A percentile compares a stretch with the other conserved stretches of the same genome.
phyloP scores from a whole-genome alignment of 345 rosid genomes.

The Lepidium africanum region DNA sequence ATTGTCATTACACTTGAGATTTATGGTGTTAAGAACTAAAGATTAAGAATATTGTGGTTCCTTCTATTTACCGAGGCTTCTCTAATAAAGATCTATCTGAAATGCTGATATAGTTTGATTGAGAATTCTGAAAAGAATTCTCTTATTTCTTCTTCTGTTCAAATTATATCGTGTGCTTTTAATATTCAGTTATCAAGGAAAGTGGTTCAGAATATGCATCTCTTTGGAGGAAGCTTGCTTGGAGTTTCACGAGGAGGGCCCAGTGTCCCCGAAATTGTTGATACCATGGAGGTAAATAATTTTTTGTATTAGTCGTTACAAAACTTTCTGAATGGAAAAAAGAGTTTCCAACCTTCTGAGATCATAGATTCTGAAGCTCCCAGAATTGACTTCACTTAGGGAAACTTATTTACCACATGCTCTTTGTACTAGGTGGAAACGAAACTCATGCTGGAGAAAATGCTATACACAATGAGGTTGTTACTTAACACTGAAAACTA shows the following conservation, averaged over 20 bases:
- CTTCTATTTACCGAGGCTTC: constrained; percentile 93
- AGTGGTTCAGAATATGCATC: constrained; percentile 95
- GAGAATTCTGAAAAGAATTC: background rate
- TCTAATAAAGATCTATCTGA: constrained; percentile 59
- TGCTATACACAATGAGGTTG: constrained; percentile 93
- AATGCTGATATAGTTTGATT: constrained; percentile 51
- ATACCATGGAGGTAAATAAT: constrained; percentile 59
- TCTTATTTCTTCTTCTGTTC: background rate
- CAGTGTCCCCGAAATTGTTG: constrained; percentile 59
- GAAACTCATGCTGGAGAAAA: constrained; percentile 99
- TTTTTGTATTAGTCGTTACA: background rate
- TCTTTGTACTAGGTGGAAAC: constrained; percentile 92
- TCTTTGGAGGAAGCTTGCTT: constrained; percentile 95
- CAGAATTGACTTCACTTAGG: constrained; percentile 32
- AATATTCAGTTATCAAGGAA: constrained; percentile 70
- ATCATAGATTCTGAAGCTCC: background rate
- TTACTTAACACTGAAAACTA: background rate
- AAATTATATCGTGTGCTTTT: background rate
- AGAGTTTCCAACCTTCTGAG: background rate
- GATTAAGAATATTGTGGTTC: constrained; percentile 88
- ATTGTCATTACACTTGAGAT: constrained; percentile 93
- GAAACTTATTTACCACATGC: too few relatives aligned
- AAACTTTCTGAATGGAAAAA: background rate
- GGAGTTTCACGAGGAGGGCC: constrained; percentile 79
- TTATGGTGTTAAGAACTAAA: constrained; percentile 88